Conservation (phyloP, 148 eudicot genomes). For the Pouteria glomerata region DNA sequence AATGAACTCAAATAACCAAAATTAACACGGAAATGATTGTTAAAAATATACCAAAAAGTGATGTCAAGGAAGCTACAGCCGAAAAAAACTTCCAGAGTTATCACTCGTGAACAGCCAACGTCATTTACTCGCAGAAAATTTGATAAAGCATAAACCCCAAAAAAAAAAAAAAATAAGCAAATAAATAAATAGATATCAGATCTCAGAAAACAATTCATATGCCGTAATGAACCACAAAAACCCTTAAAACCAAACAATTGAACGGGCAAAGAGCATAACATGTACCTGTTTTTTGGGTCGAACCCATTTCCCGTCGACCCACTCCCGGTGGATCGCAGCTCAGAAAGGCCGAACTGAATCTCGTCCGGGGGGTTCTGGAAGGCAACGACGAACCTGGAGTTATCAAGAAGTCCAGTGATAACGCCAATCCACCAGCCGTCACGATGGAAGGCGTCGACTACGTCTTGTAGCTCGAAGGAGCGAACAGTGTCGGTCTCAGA, state of each 20-base stretch:
- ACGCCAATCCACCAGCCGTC: slow-evolving; percentile 93
- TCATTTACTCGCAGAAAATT: too few relatives aligned
- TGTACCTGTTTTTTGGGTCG: slow-evolving; percentile 36
- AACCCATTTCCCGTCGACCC: slow-evolving; percentile 55
- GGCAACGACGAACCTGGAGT: slow-evolving; percentile 35
- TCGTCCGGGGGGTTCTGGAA: slow-evolving; percentile 52
- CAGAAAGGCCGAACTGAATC: slow-evolving; percentile 33
- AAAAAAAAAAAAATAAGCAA: background rate
- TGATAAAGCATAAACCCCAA: too few relatives aligned
- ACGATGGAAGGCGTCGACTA: slow-evolving; percentile 58
- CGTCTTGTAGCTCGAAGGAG: slow-evolving; percentile 31
- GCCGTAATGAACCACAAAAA: background rate
- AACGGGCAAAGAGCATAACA: background rate
- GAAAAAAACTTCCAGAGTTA: too few relatives aligned
- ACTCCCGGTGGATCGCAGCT: slow-evolving; percentile 59
- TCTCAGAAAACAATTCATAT: background rate
- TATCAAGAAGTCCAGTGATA: slow-evolving; percentile 27
- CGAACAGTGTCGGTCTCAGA: slow-evolving; percentile 3
- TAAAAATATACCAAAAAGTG: too few relatives aligned
- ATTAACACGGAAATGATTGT: too few relatives aligned
- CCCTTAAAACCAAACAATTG: background rate
- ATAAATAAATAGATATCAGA: background rate
- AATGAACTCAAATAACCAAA: too few relatives aligned
- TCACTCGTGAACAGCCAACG: too few relatives aligned
- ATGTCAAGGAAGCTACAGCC: too few relatives aligned